These are phyloP conservation scores for Xylaria sp. DNA, from an alignment of 2,329 filamentous ascomycete genomes.

Conservation along the genomic window DNA sequence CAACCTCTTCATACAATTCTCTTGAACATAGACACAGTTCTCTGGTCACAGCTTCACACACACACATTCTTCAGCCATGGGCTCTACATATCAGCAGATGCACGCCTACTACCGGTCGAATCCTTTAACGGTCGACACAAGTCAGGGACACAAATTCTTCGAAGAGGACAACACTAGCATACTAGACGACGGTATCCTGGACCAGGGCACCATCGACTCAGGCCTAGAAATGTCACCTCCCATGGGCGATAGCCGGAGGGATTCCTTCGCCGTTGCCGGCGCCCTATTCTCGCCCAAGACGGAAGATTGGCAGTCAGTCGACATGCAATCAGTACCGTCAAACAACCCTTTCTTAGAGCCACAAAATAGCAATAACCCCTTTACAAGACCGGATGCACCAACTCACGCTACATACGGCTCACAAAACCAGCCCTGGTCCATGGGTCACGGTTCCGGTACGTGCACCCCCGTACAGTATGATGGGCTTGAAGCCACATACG, in stretches of 20 bases:
- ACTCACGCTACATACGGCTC: slow-evolving; percentile 58
- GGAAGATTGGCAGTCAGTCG: slow-evolving; percentile 72
- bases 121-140: slow-evolving; percentile 65
- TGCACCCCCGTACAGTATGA: slow-evolving; percentile 82
- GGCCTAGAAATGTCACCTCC: slow-evolving; percentile 71
- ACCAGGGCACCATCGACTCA: slow-evolving; percentile 69
- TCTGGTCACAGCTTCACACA: slow-evolving; percentile 35
- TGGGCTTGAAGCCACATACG: slow-evolving; percentile 67
- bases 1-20: slow-evolving; percentile 29
- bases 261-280: slow-evolving; percentile 69
- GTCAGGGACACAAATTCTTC: slow-evolving; percentile 66
- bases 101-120: slow-evolving; percentile 63
- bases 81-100: slow-evolving; percentile 62
- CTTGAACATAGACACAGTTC: slow-evolving; percentile 36
- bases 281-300: slow-evolving; percentile 73
- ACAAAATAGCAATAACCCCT: slow-evolving; percentile 70
- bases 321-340: slow-evolving; percentile 72
- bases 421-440: slow-evolving; percentile 67
- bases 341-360: slow-evolving; percentile 72
- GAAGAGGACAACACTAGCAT: slow-evolving; percentile 70
- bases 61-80: slow-evolving; percentile 54
- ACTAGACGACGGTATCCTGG: slow-evolving; percentile 70
- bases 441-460: slow-evolving; percentile 73
- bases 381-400: slow-evolving; percentile 70
- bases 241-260: slow-evolving; percentile 71